Base-by-base conservation (phyloP, 2,329 filamentous ascomycete species). In the Cordyceps javanica region DNA sequence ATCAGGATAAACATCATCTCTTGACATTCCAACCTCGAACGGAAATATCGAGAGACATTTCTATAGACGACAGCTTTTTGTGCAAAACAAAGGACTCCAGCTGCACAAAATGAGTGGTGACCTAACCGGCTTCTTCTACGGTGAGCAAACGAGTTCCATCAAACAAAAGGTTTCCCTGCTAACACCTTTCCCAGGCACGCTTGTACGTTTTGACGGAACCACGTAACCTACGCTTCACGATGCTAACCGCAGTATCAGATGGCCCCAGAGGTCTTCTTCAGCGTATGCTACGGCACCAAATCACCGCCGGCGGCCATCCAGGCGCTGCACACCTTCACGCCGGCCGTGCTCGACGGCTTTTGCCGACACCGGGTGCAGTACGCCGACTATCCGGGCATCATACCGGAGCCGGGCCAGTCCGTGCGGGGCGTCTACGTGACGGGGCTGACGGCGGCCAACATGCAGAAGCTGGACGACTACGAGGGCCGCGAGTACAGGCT, bases 211-310 rank as follows among this genome's bases (percentile, higher is more conserved):
- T 2, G 5, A 7, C 39, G 19, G 21, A 23, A 3, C 10, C 13
- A 42, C 9, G 46, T 9, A 16, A 16, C 16, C 5, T 13, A 51
- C 2, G 5, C 38, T 3, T 25, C 36, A 4, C 10, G 9, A 1
- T 11, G 6, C 50, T 46, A 60, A 67, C 60, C 54, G 28, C 19
- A 36, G 14, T 1, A 9, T 7, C 48, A 77, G 75, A 97, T 97
- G 91, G 89, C 87, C n/a, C 85, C 88, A 0, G 83, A 88, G 67
- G 86, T 97, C 66, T 90, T 97, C 64, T 88, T 89, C 74, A 88
- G 88, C 34, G 91, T 96, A 44, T 90, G 90, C 71, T 90, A 92
- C 73, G 83, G 85, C 63, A 73, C 74, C 9, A 70, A 74, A 16
- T 65, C 69, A 5, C 77, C 79, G 61, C 67, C 82, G 67, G 36